These are phyloP conservation scores for Hypoxylon sp. DNA, from an alignment of 2,329 filamentous ascomycete species.

Conservation along the genomic window DNA sequence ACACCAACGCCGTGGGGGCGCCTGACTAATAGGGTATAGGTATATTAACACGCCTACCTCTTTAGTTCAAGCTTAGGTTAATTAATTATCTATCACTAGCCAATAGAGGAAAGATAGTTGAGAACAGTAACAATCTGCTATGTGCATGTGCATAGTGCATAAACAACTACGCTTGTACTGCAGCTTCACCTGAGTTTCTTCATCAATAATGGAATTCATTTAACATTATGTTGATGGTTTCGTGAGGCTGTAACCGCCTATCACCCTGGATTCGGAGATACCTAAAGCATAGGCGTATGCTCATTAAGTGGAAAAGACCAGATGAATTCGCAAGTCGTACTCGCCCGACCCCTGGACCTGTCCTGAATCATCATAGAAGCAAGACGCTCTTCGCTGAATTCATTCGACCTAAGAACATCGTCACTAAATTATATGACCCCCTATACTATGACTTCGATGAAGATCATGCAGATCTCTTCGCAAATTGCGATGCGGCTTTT, in stretches of 20 bases:
- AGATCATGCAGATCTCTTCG: neutral
- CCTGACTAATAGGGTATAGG: neutral
- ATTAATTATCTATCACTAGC: neutral
- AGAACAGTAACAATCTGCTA: neutral
- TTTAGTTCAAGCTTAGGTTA: neutral
- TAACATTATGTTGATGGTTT: neutral
- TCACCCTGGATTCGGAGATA: neutral
- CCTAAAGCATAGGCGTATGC: neutral
- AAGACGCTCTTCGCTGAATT: neutral
- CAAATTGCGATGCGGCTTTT: too few relatives aligned
- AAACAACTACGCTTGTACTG: too few relatives aligned
- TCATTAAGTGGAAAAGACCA: neutral
- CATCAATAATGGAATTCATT: too few relatives aligned
- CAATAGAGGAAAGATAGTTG: neutral
- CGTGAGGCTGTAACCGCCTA: neutral
- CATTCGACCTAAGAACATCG: neutral
- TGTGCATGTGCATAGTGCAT: neutral
- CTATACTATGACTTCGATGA: constrained; percentile 2
- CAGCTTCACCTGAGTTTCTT: too few relatives aligned
- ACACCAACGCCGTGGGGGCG: neutral
- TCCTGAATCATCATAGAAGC: neutral
- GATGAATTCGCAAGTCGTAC: neutral
- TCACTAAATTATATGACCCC: neutral
- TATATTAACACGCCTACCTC: neutral
- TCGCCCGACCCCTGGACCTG: neutral